Percentiles rank a stretch among this genome's conserved stretches.
phyloP scores from a whole-genome alignment of 2,329 filamentous ascomycete species.

The Curvularia verruculosa region DNA sequence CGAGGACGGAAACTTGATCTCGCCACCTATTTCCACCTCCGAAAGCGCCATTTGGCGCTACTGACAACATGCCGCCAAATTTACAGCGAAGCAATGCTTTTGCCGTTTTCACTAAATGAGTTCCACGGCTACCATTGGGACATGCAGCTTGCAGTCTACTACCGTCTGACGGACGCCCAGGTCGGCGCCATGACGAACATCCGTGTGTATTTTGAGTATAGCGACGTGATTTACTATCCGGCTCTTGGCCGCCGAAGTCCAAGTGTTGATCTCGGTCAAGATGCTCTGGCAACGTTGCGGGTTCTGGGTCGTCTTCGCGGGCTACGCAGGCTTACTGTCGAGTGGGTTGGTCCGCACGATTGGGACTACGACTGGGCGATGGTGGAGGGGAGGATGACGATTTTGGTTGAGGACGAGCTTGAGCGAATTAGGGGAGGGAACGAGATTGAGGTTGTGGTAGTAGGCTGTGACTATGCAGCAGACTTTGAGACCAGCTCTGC shows the following conservation, averaged over 20 bases:
- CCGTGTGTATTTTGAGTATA: slow-evolving; percentile 2
- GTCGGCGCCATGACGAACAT: slow-evolving; percentile 7
- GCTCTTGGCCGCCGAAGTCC: background rate
- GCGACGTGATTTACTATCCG: background rate
- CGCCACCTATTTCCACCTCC: slow-evolving; percentile 10
- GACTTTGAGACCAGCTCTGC: background rate
- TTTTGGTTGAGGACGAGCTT: background rate
- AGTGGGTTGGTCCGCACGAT: background rate
- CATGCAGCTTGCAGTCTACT: slow-evolving; percentile 10
- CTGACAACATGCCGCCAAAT: slow-evolving; percentile 1
- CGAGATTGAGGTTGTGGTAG: background rate
- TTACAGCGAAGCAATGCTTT: background rate
- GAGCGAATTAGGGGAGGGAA: background rate
- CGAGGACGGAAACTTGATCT: slow-evolving; percentile 1
- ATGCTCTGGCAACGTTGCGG: background rate
- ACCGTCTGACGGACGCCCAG: slow-evolving; percentile 4
- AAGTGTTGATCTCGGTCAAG: background rate
- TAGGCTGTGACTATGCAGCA: background rate
- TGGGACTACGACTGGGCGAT: background rate
- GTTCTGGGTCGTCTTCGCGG: background rate
- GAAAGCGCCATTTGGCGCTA: slow-evolving; percentile 1
- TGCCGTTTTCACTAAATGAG: slow-evolving; percentile 6
- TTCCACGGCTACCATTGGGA: slow-evolving; percentile 7
- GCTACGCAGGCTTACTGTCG: background rate
- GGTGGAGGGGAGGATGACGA: background rate